Percentiles rank a stretch among this genome's conserved stretches.
These are phyloP conservation scores for Mortierella sp. DNA, from an alignment of 371 early-diverging fungal genomes.

Conservation along the genomic window DNA sequence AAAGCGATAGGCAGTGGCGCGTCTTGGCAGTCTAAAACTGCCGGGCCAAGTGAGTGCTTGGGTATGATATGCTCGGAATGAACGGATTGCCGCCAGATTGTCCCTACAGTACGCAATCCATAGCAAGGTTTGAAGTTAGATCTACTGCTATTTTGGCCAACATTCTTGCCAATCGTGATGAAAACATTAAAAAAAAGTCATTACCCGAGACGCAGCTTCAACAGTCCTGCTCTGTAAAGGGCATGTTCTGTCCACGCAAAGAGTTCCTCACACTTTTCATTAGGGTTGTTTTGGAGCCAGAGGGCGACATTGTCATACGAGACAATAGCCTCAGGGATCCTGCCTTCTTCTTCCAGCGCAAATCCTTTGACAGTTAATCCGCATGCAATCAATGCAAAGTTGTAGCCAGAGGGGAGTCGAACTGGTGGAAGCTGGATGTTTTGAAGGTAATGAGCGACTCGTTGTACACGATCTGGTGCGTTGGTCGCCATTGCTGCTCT, in stretches of 20 bases:
- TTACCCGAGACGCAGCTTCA: slow-evolving; percentile 69
- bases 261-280: slow-evolving; percentile 63
- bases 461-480: slow-evolving; percentile 49
- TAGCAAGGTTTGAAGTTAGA: not conserved
- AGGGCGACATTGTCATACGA: slow-evolving; percentile 66
- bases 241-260: slow-evolving; percentile 80
- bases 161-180: not conserved
- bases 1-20: slow-evolving; percentile 62
- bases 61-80: slow-evolving; percentile 70
- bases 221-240: slow-evolving; percentile 73
- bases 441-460: slow-evolving; percentile 46
- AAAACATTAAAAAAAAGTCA: slow-evolving; percentile 9
- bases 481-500: slow-evolving; percentile 49
- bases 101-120: slow-evolving; percentile 17
- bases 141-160: not conserved
- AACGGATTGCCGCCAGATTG: slow-evolving; percentile 56
- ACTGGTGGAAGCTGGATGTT: slow-evolving; percentile 56
- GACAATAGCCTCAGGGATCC: slow-evolving; percentile 62
- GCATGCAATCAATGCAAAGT: slow-evolving; percentile 64
- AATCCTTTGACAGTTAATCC: slow-evolving; percentile 72
- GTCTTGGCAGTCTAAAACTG: slow-evolving; percentile 64
- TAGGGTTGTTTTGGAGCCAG: slow-evolving; percentile 59
- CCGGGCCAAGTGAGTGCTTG: slow-evolving; percentile 61
- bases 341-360: slow-evolving; percentile 66
- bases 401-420: slow-evolving; percentile 63